Base-by-base conservation (phyloP, 2,329 filamentous ascomycete genomes). In the Sordariomycetes sp. region DNA sequence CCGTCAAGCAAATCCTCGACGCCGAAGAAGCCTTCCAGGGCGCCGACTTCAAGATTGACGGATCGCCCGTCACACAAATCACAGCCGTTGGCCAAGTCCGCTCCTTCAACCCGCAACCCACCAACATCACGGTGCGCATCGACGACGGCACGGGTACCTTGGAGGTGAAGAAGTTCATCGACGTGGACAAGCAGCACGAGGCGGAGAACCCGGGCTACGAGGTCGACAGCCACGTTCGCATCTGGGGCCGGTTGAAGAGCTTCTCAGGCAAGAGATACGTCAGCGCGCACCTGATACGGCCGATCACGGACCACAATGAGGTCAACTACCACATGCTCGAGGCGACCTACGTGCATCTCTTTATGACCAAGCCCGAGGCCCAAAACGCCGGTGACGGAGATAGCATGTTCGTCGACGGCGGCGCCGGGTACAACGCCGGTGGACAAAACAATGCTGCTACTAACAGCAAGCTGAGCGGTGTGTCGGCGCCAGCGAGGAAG, bases 111-210 rank as follows among this genome's bases (percentile, higher is more conserved):
- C 72, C 75, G n/a, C 86, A 94, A 63, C 75, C 82, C 26, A 95
- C 90, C 45, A 93, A 94, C 63, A 79, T 87, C 46, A 94, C 86
- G 30, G 94, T 93, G 71, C 84, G 81, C 50, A 68, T 98, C 48
- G 92, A 98, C 61, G 92, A 98, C 59, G 92, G 92, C 55, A 98
- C 93, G 2, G 88, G 86, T 39, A 71, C 79, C 41, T 81, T 95
- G 48, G 93, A 98, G 59, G 88, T 86, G 45, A 93, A 92, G 66
- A 79, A 83, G 57, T 94, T 84, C 82, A 70, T 84, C 37, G 82
- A 90, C 59, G 61, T 70, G 44, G 74, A 77, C 51, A 71, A 70
- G 52, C 53, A 61, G 24, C 59, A 61, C n/a, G 57, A 58, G 12
- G 63, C 66, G 42, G 21, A 57, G 19, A 63, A 66, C 42, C 55